phyloP scores from a whole-genome alignment of 1,139 yeast species.

The Ashbya aceris region DNA sequence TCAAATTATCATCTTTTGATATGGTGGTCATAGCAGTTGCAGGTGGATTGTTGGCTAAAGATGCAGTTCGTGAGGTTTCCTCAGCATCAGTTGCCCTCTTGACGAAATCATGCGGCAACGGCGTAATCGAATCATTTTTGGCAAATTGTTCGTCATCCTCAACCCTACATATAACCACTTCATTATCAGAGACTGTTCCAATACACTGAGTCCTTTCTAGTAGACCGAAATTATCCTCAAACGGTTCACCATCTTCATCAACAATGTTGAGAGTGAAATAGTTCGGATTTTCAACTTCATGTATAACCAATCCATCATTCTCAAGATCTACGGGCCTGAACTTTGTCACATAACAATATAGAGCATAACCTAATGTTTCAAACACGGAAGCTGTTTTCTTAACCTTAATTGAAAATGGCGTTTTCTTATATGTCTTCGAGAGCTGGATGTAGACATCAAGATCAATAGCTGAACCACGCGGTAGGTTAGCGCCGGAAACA shows the following conservation, averaged over 20 bases:
- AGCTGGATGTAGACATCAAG: slow-evolving; percentile 33
- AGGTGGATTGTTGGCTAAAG: slow-evolving; percentile 1
- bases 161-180: slow-evolving; percentile 50
- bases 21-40: slow-evolving; percentile 1
- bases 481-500: slow-evolving; percentile 35
- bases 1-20: not conserved
- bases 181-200: slow-evolving; percentile 57
- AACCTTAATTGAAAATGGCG: slow-evolving; percentile 32
- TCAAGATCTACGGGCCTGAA: slow-evolving; percentile 17
- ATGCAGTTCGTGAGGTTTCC: slow-evolving; percentile 3
- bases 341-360: slow-evolving; percentile 30
- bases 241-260: slow-evolving; percentile 76
- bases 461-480: slow-evolving; percentile 24
- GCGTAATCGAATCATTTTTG: slow-evolving; percentile 38
- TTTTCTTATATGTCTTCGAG: slow-evolving; percentile 18
- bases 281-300: slow-evolving; percentile 40
- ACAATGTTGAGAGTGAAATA: slow-evolving; percentile 60
- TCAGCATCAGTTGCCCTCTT: not conserved
- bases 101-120: slow-evolving; percentile 40
- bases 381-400: slow-evolving; percentile 42
- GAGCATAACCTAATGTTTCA: slow-evolving; percentile 56
- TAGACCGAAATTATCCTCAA: slow-evolving; percentile 62
- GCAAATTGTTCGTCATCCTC: slow-evolving; percentile 29
- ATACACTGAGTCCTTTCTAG: slow-evolving; percentile 48
- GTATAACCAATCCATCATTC: slow-evolving; percentile 14